Evolutionary conservation across 768 basidiomycete genomes (phyloP).

Genomic region (Amanita jacksonii): DNA sequence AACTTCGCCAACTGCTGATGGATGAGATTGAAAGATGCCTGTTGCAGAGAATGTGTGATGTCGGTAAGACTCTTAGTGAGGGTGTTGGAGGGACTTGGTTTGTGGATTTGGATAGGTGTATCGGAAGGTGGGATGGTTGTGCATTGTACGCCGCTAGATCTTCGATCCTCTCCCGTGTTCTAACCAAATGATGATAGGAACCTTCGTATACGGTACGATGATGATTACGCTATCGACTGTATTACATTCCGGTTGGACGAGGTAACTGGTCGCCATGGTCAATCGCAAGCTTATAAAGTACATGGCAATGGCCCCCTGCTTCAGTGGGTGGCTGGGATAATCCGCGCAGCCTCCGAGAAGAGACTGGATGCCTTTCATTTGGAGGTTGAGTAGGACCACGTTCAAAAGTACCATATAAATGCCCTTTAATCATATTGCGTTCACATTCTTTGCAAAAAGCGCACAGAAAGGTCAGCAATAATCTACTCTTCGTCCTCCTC

Average conservation of each 20-base stretch:
- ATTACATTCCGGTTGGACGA: slow-evolving; percentile 46
- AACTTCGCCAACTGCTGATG: slow-evolving; percentile 61
- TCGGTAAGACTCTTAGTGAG: slow-evolving; percentile 45
- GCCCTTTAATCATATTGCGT: background rate
- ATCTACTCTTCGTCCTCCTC: slow-evolving; percentile 44
- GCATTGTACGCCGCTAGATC: slow-evolving; percentile 46
- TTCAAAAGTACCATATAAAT: too few relatives aligned
- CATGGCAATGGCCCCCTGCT: slow-evolving; percentile 15
- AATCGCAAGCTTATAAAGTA: slow-evolving; percentile 29
- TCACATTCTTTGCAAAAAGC: slow-evolving; percentile 8
- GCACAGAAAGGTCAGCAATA: slow-evolving; percentile 13
- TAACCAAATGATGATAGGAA: slow-evolving; percentile 32
- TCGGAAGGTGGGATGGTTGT: slow-evolving; percentile 76
- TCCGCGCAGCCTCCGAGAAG: slow-evolving; percentile 24
- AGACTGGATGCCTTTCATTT: background rate
- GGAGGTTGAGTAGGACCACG: background rate
- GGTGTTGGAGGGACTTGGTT: slow-evolving; percentile 67
- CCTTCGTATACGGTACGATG: slow-evolving; percentile 47
- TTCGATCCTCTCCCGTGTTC: background rate
- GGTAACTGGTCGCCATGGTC: slow-evolving; percentile 29
- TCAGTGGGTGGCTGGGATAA: slow-evolving; percentile 44
- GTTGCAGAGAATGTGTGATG: slow-evolving; percentile 56
- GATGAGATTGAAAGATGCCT: slow-evolving; percentile 73
- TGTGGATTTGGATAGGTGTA: slow-evolving; percentile 60
- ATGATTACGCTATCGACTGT: slow-evolving; percentile 43